Base-by-base conservation (phyloP, 2,329 filamentous ascomycete species). In the Lasiodiplodia hormozganensis region DNA sequence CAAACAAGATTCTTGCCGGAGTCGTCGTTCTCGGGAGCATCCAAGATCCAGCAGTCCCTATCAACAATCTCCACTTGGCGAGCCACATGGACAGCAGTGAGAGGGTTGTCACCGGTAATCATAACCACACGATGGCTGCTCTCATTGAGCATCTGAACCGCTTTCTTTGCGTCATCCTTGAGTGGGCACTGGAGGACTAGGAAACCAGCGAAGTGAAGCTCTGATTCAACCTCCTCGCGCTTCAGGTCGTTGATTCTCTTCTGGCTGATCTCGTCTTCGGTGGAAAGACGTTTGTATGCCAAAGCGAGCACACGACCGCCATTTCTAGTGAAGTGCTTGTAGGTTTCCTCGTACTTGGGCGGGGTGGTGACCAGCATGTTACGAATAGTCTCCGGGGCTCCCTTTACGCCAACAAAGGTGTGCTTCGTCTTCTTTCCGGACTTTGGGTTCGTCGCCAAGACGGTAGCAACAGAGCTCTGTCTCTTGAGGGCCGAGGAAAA, bases 111-210 rank as follows among this genome's bases (percentile, higher is more conserved):
- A 77, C 96, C 96, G 70, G 96, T 99, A 73, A 99, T 99, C 96
- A 99, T 99, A 74, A 99, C 92, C 57, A 97, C 94, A 74, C 96
- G 93, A 80, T 99, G 96, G 82, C 94, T 98, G 81, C 95, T 98
- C 84, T 99, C 96, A 77, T 97, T 99, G 74, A 99, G 87, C 93
- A 98, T 97, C 72, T 92, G 93, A 51, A 99, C 93, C 49, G 96
- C 90, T 78, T 96, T 90, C 82, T 96, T 92, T 57, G 96, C 96
- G 79, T 99, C 96, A 31, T 97, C 94, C 82, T 99, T 99, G 68
- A 99, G 86, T 5, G 96, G 96, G 75, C 94, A 97, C 79, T 97
- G 95, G 36, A 99, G 85, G 64, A 99, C 94, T 71, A 99, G 84
- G 84, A 99, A 99, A 69, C 96, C 96, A 70, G 96, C 96, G 81